Conservation (phyloP, 805 yeast species). For the Teunomyces tritomae region DNA sequence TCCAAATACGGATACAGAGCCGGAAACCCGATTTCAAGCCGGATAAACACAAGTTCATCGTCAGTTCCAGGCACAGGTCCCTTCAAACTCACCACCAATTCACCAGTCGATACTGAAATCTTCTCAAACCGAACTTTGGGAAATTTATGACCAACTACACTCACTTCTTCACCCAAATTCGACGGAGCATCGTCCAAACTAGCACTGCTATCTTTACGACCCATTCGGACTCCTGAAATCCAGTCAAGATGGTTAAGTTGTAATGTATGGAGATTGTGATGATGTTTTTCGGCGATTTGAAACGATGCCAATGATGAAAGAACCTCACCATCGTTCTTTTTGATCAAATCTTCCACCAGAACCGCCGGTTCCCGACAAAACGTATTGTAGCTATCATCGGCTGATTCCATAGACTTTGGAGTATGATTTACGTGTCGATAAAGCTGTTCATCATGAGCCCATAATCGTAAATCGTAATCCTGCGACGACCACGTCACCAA, state of each 20-base stretch:
- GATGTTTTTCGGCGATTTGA: constrained; percentile 35
- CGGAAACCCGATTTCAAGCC: constrained; percentile 73
- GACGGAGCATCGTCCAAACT: constrained; percentile 38
- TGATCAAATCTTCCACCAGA: constrained; percentile 28
- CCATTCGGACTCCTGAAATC: constrained; percentile 90
- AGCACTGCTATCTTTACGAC: constrained; percentile 29
- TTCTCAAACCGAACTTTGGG: constrained; percentile 84
- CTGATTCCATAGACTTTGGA: constrained; percentile 19
- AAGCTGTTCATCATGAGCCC: constrained; percentile 58
- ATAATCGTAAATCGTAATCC: constrained; percentile 78
- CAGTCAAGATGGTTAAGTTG: constrained; percentile 74
- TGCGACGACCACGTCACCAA: constrained; percentile 87
- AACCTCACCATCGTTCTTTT: constrained; percentile 31
- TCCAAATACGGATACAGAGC: constrained; percentile 62
- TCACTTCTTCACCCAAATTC: constrained; percentile 88
- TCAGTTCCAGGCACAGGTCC: constrained; percentile 45
- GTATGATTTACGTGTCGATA: constrained; percentile 37
- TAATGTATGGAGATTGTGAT: constrained; percentile 27
- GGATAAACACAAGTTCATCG: constrained; percentile 53
- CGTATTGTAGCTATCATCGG: constrained; percentile 25
- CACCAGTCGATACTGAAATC: constrained; percentile 85
- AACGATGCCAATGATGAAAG: constrained; percentile 37
- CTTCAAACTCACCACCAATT: constrained; percentile 66
- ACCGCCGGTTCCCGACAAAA: constrained; percentile 38
- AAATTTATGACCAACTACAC: constrained; percentile 81